Evolutionary conservation across 2,329 filamentous ascomycete genomes (phyloP).

Genomic region (Tricladium varicosporioides): DNA sequence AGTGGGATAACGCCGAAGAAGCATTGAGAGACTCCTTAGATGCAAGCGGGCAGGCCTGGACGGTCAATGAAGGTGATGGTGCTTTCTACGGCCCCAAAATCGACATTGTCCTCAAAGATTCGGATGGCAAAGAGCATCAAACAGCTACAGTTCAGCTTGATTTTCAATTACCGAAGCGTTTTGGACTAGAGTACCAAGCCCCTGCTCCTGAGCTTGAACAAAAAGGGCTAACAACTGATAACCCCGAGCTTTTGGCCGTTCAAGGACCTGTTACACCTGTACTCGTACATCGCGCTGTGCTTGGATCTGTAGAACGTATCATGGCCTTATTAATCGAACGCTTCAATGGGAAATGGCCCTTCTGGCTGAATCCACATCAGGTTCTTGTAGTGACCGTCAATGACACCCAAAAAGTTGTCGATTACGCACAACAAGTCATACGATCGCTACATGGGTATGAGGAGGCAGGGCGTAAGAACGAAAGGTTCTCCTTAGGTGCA

Average conservation of each 20-base stretch:
- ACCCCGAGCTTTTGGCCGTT: conserved; percentile 46
- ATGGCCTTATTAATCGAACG: conserved; percentile 84
- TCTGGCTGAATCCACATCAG: conserved; percentile 84
- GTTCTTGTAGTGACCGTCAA: conserved; percentile 73
- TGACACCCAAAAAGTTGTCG: conserved; percentile 40
- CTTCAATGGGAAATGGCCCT: conserved; percentile 77
- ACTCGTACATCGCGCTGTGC: conserved; percentile 79
- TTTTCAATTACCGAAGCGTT: conserved; percentile 83
- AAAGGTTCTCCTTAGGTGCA: conserved; percentile 2
- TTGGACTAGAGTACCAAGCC: conserved; percentile 71
- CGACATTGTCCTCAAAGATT: conserved; percentile 78
- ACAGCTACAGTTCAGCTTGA: conserved; percentile 87
- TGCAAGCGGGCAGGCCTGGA: conserved; percentile 65
- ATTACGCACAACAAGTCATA: conserved; percentile 25
- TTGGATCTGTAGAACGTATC: conserved; percentile 81
- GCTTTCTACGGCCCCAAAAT: conserved; percentile 94
- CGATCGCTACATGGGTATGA: conserved; percentile 4
- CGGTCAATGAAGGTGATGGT: conserved; percentile 75
- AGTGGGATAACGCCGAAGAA: conserved; percentile 67
- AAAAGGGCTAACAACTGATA: conserved; percentile 47
- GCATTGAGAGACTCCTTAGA: conserved; percentile 64
- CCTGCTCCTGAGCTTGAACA: conserved; percentile 63
- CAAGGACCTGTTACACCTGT: conserved; percentile 68
- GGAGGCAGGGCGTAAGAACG: conserved; percentile 5
- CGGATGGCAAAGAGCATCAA: conserved; percentile 82